A percentile compares a stretch with the other conserved stretches of the same genome.
Evolutionary conservation across 352 stramenopile species (phyloP).

Genomic region (Phytophthora palmivora): DNA sequence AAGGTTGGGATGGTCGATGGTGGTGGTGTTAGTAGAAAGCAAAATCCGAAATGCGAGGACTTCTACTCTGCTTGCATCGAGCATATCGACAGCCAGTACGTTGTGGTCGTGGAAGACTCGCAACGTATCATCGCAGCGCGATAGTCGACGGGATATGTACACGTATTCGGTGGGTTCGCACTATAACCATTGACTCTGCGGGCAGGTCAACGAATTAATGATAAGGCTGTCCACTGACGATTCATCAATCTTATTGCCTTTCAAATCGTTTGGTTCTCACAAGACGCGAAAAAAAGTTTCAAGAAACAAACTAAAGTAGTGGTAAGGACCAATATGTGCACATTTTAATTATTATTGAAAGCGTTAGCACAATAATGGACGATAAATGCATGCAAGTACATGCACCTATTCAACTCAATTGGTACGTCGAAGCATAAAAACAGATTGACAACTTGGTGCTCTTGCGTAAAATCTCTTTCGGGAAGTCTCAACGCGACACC

Average conservation of each 20-base stretch:
- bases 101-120: background rate
- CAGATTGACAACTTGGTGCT: background rate
- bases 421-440: too few relatives aligned
- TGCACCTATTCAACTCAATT: too few relatives aligned
- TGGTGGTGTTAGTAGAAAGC: background rate
- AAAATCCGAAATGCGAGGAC: conserved; percentile 1
- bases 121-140: background rate
- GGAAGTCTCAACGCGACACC: background rate
- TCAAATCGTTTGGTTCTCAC: background rate
- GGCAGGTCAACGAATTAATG: background rate
- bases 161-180: background rate
- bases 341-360: too few relatives aligned
- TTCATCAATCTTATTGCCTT: background rate
- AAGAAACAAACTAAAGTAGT: too few relatives aligned
- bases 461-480: background rate
- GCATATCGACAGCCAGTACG: background rate
- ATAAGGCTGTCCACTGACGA: conserved; percentile 5
- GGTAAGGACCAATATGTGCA: too few relatives aligned
- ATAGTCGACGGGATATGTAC: background rate
- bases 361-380: too few relatives aligned
- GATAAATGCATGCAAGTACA: too few relatives aligned
- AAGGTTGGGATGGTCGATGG: background rate
- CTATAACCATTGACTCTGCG: conserved; percentile 1
- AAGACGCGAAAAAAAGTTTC: background rate
- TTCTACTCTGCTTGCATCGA: background rate